Evolutionary conservation across 495 filamentous ascomycete species (phyloP), one percentile per base, ranked within the genome.

Genomic region (Penicillium alfredii): DNA sequence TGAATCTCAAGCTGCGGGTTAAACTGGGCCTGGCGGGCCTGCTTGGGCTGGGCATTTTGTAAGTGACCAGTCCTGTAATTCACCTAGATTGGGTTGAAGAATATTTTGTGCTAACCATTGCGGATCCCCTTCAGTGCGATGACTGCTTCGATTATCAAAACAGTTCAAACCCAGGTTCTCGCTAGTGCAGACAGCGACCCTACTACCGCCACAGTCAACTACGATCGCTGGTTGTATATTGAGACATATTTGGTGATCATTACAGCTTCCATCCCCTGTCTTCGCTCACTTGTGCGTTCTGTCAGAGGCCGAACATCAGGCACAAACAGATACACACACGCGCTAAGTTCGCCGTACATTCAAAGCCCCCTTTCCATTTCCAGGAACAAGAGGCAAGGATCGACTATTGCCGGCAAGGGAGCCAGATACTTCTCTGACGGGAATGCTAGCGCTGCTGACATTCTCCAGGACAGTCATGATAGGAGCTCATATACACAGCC

Each of bases 11-110:
- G 3, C 14, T 56, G 8, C 56, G 51, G 21, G 61, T 71, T 33
- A 76, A 74, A 50, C 22, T 73, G 3, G 64, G 65, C n/a, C 44
- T 76, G 25, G 55, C 61, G 4, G 23, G 45, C 12, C 53, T 73
- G 4, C 55, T 74, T 5, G 60, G 71, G 4, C 44, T 72, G 15
- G 72, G 72, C 0, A 52, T 64, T 16, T 47, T 72, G 68, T 74
- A 43, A 37, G 68, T 43, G 3, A 2, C 6, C n/a, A 11, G 4
- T 2, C 7, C n/a, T 27, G 1, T 9, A 17, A n/a, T 10, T 23
- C 13, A 8, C 4, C 4, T n/a, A n/a, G n/a, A n/a, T n/a, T n/a
- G n/a, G n/a, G n/a, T n/a, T n/a, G n/a, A n/a, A n/a, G 14, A 8
- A 4, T 7, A 11, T 6, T 18, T 8, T 12, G 8, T 4, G 14